A percentile compares a stretch with the other conserved stretches of the same genome.
Conservation (phyloP, 176 grass and related monocot species). For the Aegilops bicornis region DNA sequence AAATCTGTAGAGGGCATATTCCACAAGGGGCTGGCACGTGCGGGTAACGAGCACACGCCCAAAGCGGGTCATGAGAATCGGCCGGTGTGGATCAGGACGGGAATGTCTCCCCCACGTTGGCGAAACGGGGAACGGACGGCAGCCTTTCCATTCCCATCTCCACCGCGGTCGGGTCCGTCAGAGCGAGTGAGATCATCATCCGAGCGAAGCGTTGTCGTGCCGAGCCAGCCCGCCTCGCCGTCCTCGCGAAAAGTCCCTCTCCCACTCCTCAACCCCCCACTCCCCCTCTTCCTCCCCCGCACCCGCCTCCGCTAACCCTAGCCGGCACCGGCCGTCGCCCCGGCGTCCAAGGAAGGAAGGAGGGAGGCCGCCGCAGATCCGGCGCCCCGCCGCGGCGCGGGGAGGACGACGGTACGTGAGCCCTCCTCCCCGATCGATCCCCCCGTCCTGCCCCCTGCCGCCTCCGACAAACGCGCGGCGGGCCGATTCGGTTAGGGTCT, state of each 20-base stretch:
- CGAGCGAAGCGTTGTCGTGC: not conserved
- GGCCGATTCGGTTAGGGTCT: not conserved
- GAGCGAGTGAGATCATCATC: not conserved
- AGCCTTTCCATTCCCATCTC: too few relatives aligned
- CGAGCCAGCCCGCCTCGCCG: not conserved
- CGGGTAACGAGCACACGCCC: too few relatives aligned
- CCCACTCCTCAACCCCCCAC: not conserved
- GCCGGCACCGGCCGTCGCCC: not conserved
- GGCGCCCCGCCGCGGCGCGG: not conserved
- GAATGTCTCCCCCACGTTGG: not conserved
- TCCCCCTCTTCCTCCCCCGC: not conserved
- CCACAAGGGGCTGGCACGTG: too few relatives aligned
- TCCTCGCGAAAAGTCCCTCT: not conserved
- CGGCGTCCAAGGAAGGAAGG: too few relatives aligned
- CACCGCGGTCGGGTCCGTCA: not conserved
- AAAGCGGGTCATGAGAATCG: too few relatives aligned
- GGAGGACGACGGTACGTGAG: not conserved
- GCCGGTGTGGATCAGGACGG: not conserved
- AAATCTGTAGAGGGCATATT: too few relatives aligned
- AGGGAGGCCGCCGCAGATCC: not conserved
- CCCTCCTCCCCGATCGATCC: not conserved
- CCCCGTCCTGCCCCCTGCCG: not conserved
- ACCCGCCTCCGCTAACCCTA: slow-evolving; percentile 16
- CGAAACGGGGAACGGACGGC: not conserved
- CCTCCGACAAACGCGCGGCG: not conserved